Evolutionary conservation across 345 rosid species (phyloP).

Genomic region (Gossypium arboreum): DNA sequence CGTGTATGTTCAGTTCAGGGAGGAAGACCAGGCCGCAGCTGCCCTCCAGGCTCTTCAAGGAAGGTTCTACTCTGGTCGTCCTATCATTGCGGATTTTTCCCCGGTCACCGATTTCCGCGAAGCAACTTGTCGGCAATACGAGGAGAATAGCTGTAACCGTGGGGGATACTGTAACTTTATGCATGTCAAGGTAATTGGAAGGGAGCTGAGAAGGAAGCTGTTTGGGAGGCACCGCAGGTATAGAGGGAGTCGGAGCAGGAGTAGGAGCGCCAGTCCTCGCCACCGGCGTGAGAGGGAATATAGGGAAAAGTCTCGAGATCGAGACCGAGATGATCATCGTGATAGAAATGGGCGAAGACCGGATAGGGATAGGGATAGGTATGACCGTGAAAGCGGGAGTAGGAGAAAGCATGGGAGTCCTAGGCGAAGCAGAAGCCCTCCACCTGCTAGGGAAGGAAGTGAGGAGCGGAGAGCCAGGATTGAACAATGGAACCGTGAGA

Average conservation of each 20-base stretch:
- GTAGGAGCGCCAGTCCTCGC: slow-evolving; percentile 44
- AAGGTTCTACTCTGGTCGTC: slow-evolving; percentile 82
- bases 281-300: slow-evolving; percentile 24
- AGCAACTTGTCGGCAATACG: slow-evolving; percentile 83
- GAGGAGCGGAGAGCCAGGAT: slow-evolving; percentile 76
- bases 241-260: slow-evolving; percentile 63
- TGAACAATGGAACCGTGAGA: slow-evolving; percentile 89
- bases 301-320: slow-evolving; percentile 32
- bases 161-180: slow-evolving; percentile 90
- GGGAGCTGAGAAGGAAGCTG: slow-evolving; percentile 68
- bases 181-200: slow-evolving; percentile 83
- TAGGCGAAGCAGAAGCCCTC: slow-evolving; percentile 67
- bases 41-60: slow-evolving; percentile 76
- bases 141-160: slow-evolving; percentile 82
- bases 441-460: slow-evolving; percentile 8
- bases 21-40: slow-evolving; percentile 90
- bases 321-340: slow-evolving; percentile 26
- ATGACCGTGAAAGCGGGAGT: slow-evolving; percentile 35
- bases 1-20: slow-evolving; percentile 80
- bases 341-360: slow-evolving; percentile 37
- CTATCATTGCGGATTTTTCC: slow-evolving; percentile 87
- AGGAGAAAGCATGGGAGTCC: slow-evolving; percentile 56
- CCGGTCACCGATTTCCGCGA: slow-evolving; percentile 92
- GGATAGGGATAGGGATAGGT: slow-evolving; percentile 33
- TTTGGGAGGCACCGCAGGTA: slow-evolving; percentile 63